Evolutionary conservation across 768 basidiomycete species (phyloP).

Genomic region (Trichaptum fuscoviolaceum): DNA sequence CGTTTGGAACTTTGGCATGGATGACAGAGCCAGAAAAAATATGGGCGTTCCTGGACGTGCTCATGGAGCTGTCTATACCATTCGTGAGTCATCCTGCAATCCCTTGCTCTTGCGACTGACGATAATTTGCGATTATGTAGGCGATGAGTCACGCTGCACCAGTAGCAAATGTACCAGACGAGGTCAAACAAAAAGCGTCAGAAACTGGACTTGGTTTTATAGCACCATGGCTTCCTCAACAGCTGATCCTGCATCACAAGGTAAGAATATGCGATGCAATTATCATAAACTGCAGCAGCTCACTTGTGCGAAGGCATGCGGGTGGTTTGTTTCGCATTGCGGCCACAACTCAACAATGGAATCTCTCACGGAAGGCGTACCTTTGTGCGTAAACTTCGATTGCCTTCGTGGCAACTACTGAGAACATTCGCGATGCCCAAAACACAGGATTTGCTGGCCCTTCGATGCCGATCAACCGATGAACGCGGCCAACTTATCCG

Average conservation of each 20-base stretch:
- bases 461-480: conserved; percentile 20
- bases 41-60: conserved; percentile 17
- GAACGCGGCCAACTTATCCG: conserved; percentile 18
- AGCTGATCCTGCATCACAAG: conserved; percentile 19
- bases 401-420: background rate
- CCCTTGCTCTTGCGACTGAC: background rate
- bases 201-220: conserved; percentile 17
- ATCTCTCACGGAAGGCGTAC: conserved; percentile 18
- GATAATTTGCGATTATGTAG: conserved; percentile 8
- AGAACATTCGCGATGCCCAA: background rate
- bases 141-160: conserved; percentile 17
- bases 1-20: conserved; percentile 21
- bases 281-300: background rate
- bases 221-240: conserved; percentile 22
- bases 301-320: conserved; percentile 13
- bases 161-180: conserved; percentile 13
- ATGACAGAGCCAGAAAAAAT: conserved; percentile 15
- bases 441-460: conserved; percentile 23
- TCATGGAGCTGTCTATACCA: conserved; percentile 18
- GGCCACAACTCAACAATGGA: conserved; percentile 23
- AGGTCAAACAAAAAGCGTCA: conserved; percentile 13
- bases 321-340: conserved; percentile 23
- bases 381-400: conserved; percentile 12
- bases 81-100: conserved; percentile 15
- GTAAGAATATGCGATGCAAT: conserved; percentile 10